Conservation (phyloP, 129 eudicot genomes). For the Arctium lappa region DNA sequence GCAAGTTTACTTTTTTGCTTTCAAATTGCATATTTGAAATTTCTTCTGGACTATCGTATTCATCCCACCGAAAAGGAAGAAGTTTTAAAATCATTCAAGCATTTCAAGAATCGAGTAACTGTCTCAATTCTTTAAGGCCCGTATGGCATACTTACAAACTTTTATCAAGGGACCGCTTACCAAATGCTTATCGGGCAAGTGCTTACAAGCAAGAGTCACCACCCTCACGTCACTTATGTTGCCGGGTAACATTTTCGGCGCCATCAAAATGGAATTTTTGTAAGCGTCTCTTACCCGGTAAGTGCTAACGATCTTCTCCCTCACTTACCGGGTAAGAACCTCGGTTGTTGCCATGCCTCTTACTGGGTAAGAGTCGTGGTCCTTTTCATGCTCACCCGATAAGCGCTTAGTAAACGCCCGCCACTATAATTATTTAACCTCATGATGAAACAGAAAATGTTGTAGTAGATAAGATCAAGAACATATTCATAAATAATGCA, state of each 20-base stretch:
- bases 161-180: not conserved
- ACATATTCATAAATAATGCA: not conserved
- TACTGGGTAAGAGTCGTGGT: no score
- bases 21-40: not conserved
- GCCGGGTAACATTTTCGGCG: no score
- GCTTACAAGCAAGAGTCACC: no score
- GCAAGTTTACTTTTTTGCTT: not conserved
- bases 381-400: no score
- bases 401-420: not conserved
- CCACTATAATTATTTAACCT: not conserved
- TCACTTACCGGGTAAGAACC: no score
- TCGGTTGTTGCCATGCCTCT: no score
- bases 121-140: not conserved
- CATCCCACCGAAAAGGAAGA: not conserved
- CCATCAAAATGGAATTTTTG: no score
- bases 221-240: no score
- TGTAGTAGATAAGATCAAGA: not conserved
- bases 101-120: not conserved
- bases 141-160: not conserved
- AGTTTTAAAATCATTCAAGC: not conserved
- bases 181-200: no score
- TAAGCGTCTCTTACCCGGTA: no score
- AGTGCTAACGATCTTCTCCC: no score
- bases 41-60: not conserved
- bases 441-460: not conserved